Evolutionary conservation across 129 eudicot genomes (phyloP), one percentile per base, ranked within the genome.

Genomic region (Flaveria bidentis): DNA sequence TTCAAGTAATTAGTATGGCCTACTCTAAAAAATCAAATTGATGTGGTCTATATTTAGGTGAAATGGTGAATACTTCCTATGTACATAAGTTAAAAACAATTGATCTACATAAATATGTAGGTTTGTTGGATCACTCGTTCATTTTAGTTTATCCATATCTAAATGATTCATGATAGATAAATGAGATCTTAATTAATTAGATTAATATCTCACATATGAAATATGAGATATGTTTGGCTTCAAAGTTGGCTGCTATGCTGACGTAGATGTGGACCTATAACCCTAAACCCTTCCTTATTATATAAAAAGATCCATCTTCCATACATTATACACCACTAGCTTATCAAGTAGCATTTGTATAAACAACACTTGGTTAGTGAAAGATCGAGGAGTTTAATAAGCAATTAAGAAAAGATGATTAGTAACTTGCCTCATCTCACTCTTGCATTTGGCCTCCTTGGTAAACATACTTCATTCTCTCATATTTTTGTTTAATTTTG

Each of bases 391-490:
- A 51, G 13, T 9, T 14, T 56, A 16, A 5, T 33, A 30, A 64
- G 17, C 52, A 13, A 25, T 23, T 20, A 4, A 39, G 25, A 2
- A 15, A 76, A 51, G 68, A 77, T 77, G 81, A 53, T 12, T 51
- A 64, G 68, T 23, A 76, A 76, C 70, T 15, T 72, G 78, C 61
- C 61, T 72, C 73, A 79, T 41, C 78, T 80, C 44, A 80, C 83
- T 80, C 79, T 80, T 64, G 83, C 83, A 53, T 66, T 80, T 53
- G 83, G 83, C 60, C 78, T 80, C 73, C 83, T 80, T 65, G 83
- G 83, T 80, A 80, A 52, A 47, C 73, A 10, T 51, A 47, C 13
- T 75, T 46, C 79, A 62, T 30, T 28, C 49, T 16, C 46, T 25
- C 23, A 7, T 13, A 15, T 22, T 58, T 20, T 10, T 45, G 13